A percentile compares a stretch with the other conserved stretches of the same genome.
These are phyloP conservation scores for Ceratopteris richardii DNA, from an alignment of 75 land plant genomes.

Conservation along the genomic window DNA sequence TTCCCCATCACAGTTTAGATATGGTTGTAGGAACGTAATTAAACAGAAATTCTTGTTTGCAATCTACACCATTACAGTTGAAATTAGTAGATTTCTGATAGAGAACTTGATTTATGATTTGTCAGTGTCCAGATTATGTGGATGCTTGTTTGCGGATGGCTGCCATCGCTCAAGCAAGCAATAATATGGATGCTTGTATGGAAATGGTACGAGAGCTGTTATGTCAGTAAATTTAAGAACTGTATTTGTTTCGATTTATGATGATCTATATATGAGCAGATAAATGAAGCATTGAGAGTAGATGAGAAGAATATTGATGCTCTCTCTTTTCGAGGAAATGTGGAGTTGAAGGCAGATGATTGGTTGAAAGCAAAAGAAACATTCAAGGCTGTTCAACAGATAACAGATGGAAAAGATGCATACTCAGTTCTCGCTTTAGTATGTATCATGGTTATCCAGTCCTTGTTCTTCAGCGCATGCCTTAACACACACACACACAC, in stretches of 20 bases:
- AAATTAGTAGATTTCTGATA: no score
- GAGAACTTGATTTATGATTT: no score
- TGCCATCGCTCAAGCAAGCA: conserved; percentile 77
- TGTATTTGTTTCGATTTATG: no score
- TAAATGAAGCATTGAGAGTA: conserved; percentile 58
- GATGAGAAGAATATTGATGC: conserved; percentile 67
- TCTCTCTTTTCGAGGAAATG: conserved; percentile 69
- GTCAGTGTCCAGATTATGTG: conserved; percentile 80
- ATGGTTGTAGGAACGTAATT: no score
- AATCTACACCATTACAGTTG: no score
- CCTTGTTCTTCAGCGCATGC: no score
- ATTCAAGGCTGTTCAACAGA: conserved; percentile 61
- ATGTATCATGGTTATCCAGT: no score
- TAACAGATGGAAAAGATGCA: conserved; percentile 81
- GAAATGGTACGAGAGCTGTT: conserved; percentile 85
- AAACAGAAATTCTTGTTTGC: no score
- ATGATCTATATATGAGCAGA: conserved; percentile 19
- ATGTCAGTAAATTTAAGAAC: not conserved
- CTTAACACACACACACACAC: no score
- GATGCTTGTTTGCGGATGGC: conserved; percentile 91
- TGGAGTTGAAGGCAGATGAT: conserved; percentile 87
- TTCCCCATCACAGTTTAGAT: no score
- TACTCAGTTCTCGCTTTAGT: conserved; percentile 75
- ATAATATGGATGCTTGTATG: conserved; percentile 57
- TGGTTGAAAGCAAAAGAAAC: conserved; percentile 98